Conservation (phyloP, 176 grass and related monocot species). For the Avena eriantha region DNA sequence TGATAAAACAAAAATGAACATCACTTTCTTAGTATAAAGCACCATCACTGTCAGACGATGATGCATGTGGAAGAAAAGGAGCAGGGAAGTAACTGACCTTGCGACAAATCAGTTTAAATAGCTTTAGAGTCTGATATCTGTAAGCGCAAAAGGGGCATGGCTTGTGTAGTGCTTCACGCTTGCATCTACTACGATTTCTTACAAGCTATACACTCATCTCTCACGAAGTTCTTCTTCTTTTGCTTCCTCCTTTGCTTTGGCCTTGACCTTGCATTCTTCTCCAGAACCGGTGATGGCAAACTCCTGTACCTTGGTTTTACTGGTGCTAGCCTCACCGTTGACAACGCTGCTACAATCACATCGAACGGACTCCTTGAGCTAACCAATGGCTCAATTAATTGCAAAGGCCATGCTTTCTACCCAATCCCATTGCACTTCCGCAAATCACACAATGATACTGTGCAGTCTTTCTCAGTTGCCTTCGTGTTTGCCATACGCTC, state of each 20-base stretch:
- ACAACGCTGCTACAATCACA: slow-evolving; percentile 20
- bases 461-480: slow-evolving; percentile 25
- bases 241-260: background rate
- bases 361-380: slow-evolving; percentile 35
- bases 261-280: background rate
- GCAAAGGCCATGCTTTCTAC: slow-evolving; percentile 43
- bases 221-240: slow-evolving; percentile 1
- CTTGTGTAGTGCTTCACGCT: slow-evolving; percentile 5
- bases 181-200: background rate
- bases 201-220: background rate
- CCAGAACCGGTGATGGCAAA: background rate
- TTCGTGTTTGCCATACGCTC: slow-evolving; percentile 20
- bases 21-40: background rate
- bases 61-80: background rate
- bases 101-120: slow-evolving; percentile 9
- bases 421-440: slow-evolving; percentile 21
- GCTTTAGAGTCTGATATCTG: background rate
- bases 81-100: background rate
- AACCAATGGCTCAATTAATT: slow-evolving; percentile 15
- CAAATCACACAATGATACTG: background rate
- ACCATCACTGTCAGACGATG: slow-evolving; percentile 3
- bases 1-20: background rate
- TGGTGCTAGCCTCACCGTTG: background rate
- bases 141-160: background rate
- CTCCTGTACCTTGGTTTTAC: slow-evolving; percentile 25